Percentiles rank a stretch among this genome's conserved stretches.
Conservation (phyloP, 2,329 filamentous ascomycete genomes). For the Penicillium sclerotiorum region DNA sequence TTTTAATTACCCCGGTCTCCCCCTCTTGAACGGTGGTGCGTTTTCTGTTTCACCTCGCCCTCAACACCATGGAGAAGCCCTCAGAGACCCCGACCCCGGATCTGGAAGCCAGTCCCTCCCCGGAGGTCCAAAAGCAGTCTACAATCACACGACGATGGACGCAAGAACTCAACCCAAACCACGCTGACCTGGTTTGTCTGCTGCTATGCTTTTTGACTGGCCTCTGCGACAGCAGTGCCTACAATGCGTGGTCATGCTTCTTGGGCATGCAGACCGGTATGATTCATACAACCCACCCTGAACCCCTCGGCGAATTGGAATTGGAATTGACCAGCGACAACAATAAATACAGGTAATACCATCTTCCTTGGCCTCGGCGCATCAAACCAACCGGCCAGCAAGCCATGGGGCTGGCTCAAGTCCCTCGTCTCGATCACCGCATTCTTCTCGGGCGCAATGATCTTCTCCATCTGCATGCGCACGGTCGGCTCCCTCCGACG, state of each 20-base stretch:
- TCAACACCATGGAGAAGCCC: constrained; percentile 24
- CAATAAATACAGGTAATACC: constrained; percentile 42
- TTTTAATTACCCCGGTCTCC: neutral
- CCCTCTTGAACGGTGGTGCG: neutral
- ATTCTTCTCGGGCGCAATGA: constrained; percentile 47
- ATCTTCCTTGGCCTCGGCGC: constrained; percentile 51
- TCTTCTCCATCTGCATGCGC: constrained; percentile 44
- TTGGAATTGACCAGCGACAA: neutral
- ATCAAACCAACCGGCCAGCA: constrained; percentile 40
- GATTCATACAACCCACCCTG: constrained; percentile 7
- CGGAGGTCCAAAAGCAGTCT: constrained; percentile 10
- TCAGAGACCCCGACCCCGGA: constrained; percentile 15
- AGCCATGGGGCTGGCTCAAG: constrained; percentile 49
- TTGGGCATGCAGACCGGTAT: constrained; percentile 52
- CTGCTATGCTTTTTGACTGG: constrained; percentile 46
- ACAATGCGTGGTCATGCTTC: constrained; percentile 52
- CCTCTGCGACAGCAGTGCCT: constrained; percentile 49
- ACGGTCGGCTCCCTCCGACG: constrained; percentile 36
- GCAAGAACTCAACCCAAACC: constrained; percentile 31
- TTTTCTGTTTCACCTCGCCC: no score
- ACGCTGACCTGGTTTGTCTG: constrained; percentile 44
- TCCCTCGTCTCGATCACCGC: constrained; percentile 45
- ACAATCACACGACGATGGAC: constrained; percentile 31
- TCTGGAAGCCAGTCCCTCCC: constrained; percentile 22
- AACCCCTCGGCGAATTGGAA: neutral